These are phyloP conservation scores for Phytophthora ramorum DNA, from an alignment of 352 stramenopile species.

Conservation along the genomic window DNA sequence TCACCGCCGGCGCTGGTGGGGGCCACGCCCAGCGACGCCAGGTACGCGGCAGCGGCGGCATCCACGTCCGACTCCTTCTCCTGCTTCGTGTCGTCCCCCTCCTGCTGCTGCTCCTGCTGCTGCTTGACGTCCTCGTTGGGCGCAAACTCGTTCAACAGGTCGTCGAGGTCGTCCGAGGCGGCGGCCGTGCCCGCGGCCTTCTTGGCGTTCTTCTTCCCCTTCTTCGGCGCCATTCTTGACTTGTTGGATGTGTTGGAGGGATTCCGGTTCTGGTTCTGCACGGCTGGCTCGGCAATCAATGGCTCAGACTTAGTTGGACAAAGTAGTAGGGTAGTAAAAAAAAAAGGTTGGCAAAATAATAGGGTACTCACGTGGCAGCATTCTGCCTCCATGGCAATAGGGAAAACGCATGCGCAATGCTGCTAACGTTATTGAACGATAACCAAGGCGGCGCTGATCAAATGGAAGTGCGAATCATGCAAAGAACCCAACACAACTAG, in stretches of 20 bases:
- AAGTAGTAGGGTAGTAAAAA: background rate
- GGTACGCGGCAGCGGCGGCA: slow-evolving; percentile 73
- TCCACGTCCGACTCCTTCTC: slow-evolving; percentile 55
- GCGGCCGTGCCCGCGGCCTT: slow-evolving; percentile 41
- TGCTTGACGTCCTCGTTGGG: slow-evolving; percentile 22
- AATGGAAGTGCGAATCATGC: background rate
- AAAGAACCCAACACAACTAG: no score
- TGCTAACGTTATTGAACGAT: background rate
- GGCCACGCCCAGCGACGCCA: slow-evolving; percentile 79
- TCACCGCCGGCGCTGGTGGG: slow-evolving; percentile 48
- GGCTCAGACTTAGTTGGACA: slow-evolving; percentile 15
- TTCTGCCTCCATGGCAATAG: no score
- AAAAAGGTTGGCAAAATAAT: background rate
- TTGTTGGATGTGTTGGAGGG: slow-evolving; percentile 14
- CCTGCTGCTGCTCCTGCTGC: slow-evolving; percentile 15
- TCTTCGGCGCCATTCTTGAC: slow-evolving; percentile 77
- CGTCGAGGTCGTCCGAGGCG: slow-evolving; percentile 67
- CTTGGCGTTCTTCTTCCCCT: slow-evolving; percentile 79
- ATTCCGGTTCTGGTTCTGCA: slow-evolving; percentile 20
- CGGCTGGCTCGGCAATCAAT: slow-evolving; percentile 29
- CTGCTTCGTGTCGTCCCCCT: slow-evolving; percentile 18
- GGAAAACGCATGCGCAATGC: background rate
- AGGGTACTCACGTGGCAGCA: background rate
- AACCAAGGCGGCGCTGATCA: background rate
- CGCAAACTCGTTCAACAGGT: slow-evolving; percentile 79